Conservation (phyloP, 129 eudicot species). For the Sambucus nigra region DNA sequence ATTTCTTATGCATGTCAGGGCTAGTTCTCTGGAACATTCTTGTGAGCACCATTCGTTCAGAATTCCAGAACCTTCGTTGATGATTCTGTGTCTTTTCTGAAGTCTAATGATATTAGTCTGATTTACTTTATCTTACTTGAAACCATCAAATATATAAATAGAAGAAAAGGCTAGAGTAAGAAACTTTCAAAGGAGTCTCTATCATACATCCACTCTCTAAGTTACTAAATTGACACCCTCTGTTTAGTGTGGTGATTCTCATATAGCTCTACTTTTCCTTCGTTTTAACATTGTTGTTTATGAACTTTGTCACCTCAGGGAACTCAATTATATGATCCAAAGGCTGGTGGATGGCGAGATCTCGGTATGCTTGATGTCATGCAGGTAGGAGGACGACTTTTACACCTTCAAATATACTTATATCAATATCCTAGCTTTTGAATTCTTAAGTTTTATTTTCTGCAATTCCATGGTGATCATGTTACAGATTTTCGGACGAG, state of each 20-base stretch:
- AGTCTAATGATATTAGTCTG: too few species aligned
- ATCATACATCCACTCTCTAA: background rate
- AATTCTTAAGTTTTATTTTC: conserved; percentile 8
- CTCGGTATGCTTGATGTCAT: conserved; percentile 99
- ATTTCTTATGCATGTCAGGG: too few species aligned
- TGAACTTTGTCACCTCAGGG: conserved; percentile 47
- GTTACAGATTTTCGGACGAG: conserved; percentile 92
- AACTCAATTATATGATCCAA: conserved; percentile 93
- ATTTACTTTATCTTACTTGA: too few species aligned
- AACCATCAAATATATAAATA: background rate
- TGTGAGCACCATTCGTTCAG: too few species aligned
- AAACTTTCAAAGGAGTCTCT: background rate
- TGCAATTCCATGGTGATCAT: background rate
- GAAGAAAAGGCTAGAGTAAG: background rate
- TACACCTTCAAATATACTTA: conserved; percentile 7
- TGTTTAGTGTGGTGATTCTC: background rate
- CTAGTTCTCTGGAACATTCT: too few species aligned
- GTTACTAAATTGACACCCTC: background rate
- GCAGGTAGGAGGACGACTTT: conserved; percentile 53
- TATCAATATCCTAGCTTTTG: conserved; percentile 14
- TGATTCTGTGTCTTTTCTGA: too few species aligned
- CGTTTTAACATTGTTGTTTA: background rate
- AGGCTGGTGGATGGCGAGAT: conserved; percentile 99
- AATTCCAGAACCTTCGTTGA: too few species aligned
- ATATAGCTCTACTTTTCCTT: background rate